Evolutionary conservation across 116 monocot species (phyloP), one percentile per base, ranked within the genome.

Genomic region (Posidonia oceanica): DNA sequence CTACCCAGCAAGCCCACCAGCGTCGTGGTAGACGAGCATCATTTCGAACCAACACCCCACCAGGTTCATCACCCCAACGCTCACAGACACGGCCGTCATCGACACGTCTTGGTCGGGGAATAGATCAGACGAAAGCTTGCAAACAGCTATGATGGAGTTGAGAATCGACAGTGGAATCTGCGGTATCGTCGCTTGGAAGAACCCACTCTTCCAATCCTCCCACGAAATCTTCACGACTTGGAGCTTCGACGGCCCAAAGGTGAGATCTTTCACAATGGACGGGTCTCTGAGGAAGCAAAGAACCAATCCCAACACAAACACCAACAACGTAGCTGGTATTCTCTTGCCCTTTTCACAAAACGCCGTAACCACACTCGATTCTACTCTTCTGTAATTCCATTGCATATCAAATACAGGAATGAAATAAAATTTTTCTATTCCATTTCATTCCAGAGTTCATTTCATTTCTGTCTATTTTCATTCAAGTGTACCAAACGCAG

Each of bases 41-140:
- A 91, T 91, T 0, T 91, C 91, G 69, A 96, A 96, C 95, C 95
- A 96, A 79, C 95, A 91, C 0, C 95, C 95, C 2, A 88, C 76
- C 39, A 86, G 68, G 62, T 96, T 96, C 95, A 96, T 96, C 61
- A 78, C 11, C 10, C 96, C 96, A 13, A 96, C 91, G 62, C 85
- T 96, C 40, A 87, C 64, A 40, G 96, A 86, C 14, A 96, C 86
- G 5, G 81, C 68, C 18, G 83, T 79, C 60, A 85, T 76, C 52
- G 83, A 68, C 3, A 74, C 78, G 55, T 67, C 64, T 56, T 64
- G 73, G 3, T 88, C 82, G 5, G 86, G 95, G 75, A 96, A 96
- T 56, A 96, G 75, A 51, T 96, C 95, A 6, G 84, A 62, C 1
- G 91, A 80, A 18, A 95, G 78, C 78, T 85, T 91, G 81, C 95